Evolutionary conservation across 345 rosid genomes (phyloP).

Genomic region (Mangifera indica): DNA sequence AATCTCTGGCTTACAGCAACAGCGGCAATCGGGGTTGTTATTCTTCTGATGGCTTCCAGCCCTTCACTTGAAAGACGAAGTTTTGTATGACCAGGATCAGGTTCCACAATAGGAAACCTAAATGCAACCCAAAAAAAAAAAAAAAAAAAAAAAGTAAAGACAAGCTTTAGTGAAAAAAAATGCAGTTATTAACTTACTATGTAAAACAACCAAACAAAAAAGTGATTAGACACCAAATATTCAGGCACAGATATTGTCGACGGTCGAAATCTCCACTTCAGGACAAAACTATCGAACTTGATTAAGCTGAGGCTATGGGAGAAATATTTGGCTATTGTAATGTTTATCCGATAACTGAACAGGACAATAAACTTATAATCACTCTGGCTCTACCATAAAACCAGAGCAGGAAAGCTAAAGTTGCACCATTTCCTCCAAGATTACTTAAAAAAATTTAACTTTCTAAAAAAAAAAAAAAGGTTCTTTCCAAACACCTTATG

Average conservation of each 20-base stretch:
- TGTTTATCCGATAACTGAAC: background rate
- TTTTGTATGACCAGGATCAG: conserved; percentile 96
- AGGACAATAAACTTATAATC: background rate
- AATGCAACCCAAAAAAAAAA: conserved; percentile 21
- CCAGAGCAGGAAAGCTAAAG: background rate
- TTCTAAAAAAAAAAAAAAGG: no score
- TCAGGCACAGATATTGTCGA: background rate
- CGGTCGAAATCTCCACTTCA: conserved; percentile 6
- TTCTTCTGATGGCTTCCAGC: conserved; percentile 80
- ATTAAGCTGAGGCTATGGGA: conserved; percentile 9
- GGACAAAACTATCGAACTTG: background rate
- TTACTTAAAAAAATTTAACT: no score
- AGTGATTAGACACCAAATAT: background rate
- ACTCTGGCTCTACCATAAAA: conserved; percentile 4
- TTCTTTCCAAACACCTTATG: background rate
- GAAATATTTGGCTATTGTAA: background rate
- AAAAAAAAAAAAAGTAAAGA: conserved; percentile 15
- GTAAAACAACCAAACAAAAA: background rate
- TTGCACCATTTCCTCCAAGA: conserved; percentile 2
- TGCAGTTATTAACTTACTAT: background rate
- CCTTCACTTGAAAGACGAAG: conserved; percentile 92
- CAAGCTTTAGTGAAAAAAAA: conserved; percentile 1
- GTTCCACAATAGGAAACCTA: conserved; percentile 93
- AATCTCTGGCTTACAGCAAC: conserved; percentile 72
- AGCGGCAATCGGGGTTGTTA: conserved; percentile 82